Evolutionary conservation across 1,284 basidiomycete genomes (phyloP).

Genomic region (Boletellus deceptivus): DNA sequence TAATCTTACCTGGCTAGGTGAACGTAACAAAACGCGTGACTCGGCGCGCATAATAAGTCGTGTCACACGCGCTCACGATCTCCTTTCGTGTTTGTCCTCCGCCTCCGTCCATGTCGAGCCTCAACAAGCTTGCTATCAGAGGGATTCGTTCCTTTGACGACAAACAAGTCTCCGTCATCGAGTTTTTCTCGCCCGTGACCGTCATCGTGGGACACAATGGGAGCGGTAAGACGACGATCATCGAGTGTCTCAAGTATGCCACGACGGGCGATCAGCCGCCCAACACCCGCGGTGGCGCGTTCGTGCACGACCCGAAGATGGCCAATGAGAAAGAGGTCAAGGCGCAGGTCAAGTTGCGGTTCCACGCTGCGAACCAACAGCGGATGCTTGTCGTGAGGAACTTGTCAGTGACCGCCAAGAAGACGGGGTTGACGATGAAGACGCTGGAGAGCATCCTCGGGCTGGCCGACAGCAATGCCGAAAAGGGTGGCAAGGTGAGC

Average conservation of each 20-base stretch:
- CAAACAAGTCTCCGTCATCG: constrained; percentile 91
- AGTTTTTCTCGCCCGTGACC: constrained; percentile 97
- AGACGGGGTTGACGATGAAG: constrained; percentile 93
- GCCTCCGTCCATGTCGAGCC: constrained; percentile 60
- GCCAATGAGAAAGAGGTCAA: constrained; percentile 98
- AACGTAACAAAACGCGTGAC: constrained; percentile 10
- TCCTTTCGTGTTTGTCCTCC: background rate
- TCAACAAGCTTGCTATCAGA: constrained; percentile 86
- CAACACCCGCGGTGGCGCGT: constrained; percentile 96
- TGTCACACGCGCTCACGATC: background rate
- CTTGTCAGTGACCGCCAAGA: constrained; percentile 92
- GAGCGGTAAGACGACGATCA: constrained; percentile 98
- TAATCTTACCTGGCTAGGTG: too few relatives aligned
- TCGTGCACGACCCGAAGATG: constrained; percentile 98
- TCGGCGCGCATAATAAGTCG: background rate
- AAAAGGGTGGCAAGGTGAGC: constrained; percentile 74
- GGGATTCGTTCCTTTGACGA: constrained; percentile 94
- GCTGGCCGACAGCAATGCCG: constrained; percentile 63
- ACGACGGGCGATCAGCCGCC: constrained; percentile 98
- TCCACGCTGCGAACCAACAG: constrained; percentile 83
- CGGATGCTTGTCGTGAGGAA: constrained; percentile 94
- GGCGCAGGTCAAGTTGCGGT: constrained; percentile 95
- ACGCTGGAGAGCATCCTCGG: constrained; percentile 93
- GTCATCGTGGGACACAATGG: constrained; percentile 99
- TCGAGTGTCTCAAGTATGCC: constrained; percentile 99